Base-by-base conservation (phyloP, 495 filamentous ascomycete species). In the Penicillium desertorum region DNA sequence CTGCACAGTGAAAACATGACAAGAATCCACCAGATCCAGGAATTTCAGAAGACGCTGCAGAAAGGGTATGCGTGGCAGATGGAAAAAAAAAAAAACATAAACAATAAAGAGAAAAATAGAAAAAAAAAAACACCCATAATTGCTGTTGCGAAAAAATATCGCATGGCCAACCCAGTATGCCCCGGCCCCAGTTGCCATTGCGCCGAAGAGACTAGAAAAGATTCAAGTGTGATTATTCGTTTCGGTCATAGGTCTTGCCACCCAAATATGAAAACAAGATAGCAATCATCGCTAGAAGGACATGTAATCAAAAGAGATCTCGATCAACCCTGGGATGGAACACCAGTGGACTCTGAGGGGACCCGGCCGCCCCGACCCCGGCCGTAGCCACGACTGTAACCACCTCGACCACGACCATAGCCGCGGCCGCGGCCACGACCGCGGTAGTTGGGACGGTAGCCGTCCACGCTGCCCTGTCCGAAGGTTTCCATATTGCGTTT, bases 401-500 rank as follows among this genome's bases (percentile, higher is more conserved):
- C 86, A 20, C 87, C 86, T 37, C 83, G 72, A 62, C 83, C 87
- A 41, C 89, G 83, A 4, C 86, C 75, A 51, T 76, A 74, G 44
- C 81, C 76, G 54, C 79, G 78, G 19, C 79, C 73, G 54, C 71
- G 71, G 25, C 88, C 86, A 67, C 88, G 82, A 17, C 87, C 85
- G 37, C 83, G 72, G 66, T 83, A 90, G 53, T 85, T 88, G 53
- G 89, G 87, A 14, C 90, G 84, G 64, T 89, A 92, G 6, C 88
- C 85, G 65, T 99, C 94, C 17, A 99, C 93, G 62, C 91, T 96
- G 43, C 93, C 92, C 71, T 96, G 91, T n/a, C 94, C 94, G 63
- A 99, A 99, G 0, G 94, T 99, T 75, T 99, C 94, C 57, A 99
- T 85, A 68, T 99, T 99, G 71, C 90, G 90, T 73, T 88, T 91